Base-by-base conservation (phyloP, 768 basidiomycete species). In the Lentinus brumalis region DNA sequence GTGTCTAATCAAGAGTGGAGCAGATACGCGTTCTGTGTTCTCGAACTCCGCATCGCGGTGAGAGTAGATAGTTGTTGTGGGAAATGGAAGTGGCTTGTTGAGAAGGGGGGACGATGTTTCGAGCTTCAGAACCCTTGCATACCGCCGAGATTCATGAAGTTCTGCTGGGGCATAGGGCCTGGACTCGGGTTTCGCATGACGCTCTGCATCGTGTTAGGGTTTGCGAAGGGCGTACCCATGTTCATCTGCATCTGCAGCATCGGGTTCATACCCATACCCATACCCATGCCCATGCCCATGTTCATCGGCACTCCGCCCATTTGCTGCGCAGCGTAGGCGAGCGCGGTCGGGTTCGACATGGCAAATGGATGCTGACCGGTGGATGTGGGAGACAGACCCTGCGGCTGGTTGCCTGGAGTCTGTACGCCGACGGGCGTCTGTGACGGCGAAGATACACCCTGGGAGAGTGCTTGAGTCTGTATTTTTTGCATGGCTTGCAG, bases 131-230 rank as follows among this genome's bases (percentile, higher is more conserved):
- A 70, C 52, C 71, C 69, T 21, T 67, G 66, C 71, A 72, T 72
- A 53, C 71, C 71, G 55, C 70, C 67, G 50, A 73, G 69, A 64
- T 64, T 60, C 67, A 74, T 68, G 62, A 70, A 76, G 62, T 70
- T 71, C 59, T 74, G 72, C 16, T 64, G 65, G 29, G 68, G 65
- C 53, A 78, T 70, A 11, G 86, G 86, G 14, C 78, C 82, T 14
- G 90, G 88, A 70, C 84, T 90, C 12, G 89, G 83, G 73, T 93
- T 88, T 60, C 91, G 84, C 89, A 93, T 87, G 57, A 92, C 88
- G 64, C 89, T 91, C 69, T 91, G 90, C 86, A 92, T 91, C n/a
- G 89, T 84, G 63, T 89, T 88, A 41, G 83, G 80, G 65, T 86
- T 81, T 29, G 79, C 81, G 67, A 82, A 86, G 55, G 84, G 80